Evolutionary conservation across 139 green algal genomes (phyloP), one percentile per base, ranked within the genome.

Genomic region (Tetradesmus lagerheimii): DNA sequence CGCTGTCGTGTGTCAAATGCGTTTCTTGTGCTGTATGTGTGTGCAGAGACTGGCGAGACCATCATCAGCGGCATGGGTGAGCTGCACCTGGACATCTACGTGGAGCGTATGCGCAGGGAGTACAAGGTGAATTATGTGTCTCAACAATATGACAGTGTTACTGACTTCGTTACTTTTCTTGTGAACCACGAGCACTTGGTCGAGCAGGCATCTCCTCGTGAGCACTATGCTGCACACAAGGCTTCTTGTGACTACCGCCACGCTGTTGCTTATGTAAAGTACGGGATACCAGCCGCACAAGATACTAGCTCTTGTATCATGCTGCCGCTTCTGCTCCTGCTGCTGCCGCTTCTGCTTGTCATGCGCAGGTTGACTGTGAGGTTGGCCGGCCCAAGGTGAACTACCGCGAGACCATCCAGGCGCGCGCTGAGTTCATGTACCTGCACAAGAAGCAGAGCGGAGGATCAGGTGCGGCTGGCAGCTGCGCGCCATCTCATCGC

Each of bases 391-490:
- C 98, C 91, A 96, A 95, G 92, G 98, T 99, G 9, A 99, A 99
- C 94, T 99, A 98, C 96, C 93, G 98, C 0, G 98, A 99, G 91
- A 94, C 97, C 37, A 97, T 99, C 91, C 98, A 94, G 14, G 39
- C 89, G 50, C 85, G 92, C 4, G 95, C 96, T 18, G 92, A 97
- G 31, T 99, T 99, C 94, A 98, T 99, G 94, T 99, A 99, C 94
- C 90, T 98, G 64, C 98, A 99, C 95, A 99, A 99, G 94, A 99
- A 99, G 93, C 98, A 99, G 95, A 96, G 89, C 71, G 98, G 98
- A 66, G 97, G 94, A 6, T 85, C 90, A 41, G 80, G 80, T 86
- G 34, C 43, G 35, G 74, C 18, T 31, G 20, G 23, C 57, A 14
- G 50, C 50, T 64, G 50, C n/a, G n/a, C n/a, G n/a, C n/a, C n/a